Evolutionary conservation across 148 eudicot species (phyloP), one percentile per base, ranked within the genome.

Genomic region (Rhododendron griersonianum): DNA sequence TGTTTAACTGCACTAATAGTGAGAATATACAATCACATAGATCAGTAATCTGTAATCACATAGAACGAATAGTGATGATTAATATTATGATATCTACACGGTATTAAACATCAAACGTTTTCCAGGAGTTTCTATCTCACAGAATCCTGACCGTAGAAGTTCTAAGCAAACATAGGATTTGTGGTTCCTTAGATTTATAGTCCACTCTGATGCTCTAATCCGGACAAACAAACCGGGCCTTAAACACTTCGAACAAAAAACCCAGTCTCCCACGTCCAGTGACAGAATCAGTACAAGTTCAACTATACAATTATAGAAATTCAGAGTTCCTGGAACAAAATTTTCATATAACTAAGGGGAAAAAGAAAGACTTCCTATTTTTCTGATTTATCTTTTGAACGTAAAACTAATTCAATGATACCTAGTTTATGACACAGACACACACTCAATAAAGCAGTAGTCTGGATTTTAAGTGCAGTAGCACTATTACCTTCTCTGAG

Each of bases 401-500:
- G 19, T 35, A 50, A 30, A 51, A 19, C 75, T 11, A 35, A 41
- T 48, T 47, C 33, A 19, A 73, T 23, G 50, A 47, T 30, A 69
- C 48, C 57, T 39, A 33, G 16, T 33, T 18, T 51, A 37, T 53
- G 30, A 71, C 76, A 19, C 48, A 59, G n/a, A 21, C 65, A 67
- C 73, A 51, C 86, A 83, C 79, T 18, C 63, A 37, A 39, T 55
- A 51, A 10, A 33, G 59, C 21, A 71, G 59, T 14, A 71, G 48
- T 84, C 61, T 18, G 48, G 51, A 63, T 37, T 35, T 39, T 65
- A 74, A 80, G 86, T 75, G 48, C 19, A 35, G 74, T 33, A 57
- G 81, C 82, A 78, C 86, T 84, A 87, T 33, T 86, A 81, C 87
- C 80, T 81, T 37, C 80, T 81, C 67, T 14, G 37, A 71, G 48